Conservation (phyloP, 1,284 basidiomycete species). For the Athelia psychrophila region DNA sequence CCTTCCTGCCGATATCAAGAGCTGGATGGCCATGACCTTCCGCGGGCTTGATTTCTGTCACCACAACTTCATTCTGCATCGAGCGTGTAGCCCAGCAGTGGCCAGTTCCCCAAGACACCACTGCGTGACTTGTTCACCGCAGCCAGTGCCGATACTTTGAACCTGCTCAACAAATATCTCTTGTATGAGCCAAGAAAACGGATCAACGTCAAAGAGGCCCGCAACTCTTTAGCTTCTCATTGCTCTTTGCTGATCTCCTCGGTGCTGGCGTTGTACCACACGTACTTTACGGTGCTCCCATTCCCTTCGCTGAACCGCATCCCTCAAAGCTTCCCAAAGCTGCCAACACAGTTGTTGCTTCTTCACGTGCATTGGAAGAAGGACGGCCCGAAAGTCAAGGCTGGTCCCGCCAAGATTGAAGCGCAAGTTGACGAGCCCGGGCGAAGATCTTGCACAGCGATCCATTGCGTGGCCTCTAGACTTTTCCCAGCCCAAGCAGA, state of each 20-base stretch:
- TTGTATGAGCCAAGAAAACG: slow-evolving; percentile 86
- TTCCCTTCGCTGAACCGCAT: slow-evolving; percentile 79
- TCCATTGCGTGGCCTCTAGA: slow-evolving; percentile 47
- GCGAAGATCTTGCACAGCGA: slow-evolving; percentile 36
- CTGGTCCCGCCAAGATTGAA: slow-evolving; percentile 35
- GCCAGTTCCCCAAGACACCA: slow-evolving; percentile 80
- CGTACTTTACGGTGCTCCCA: slow-evolving; percentile 78
- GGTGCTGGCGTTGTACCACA: slow-evolving; percentile 66
- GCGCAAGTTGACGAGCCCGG: slow-evolving; percentile 44
- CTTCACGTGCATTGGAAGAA: slow-evolving; percentile 62
- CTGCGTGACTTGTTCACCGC: slow-evolving; percentile 89
- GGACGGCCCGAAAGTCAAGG: slow-evolving; percentile 38
- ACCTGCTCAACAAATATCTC: slow-evolving; percentile 60
- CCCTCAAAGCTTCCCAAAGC: slow-evolving; percentile 84
- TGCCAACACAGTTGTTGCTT: slow-evolving; percentile 34
- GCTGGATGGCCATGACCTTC: slow-evolving; percentile 91
- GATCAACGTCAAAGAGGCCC: slow-evolving; percentile 76
- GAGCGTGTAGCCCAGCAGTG: slow-evolving; percentile 54
- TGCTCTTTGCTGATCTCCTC: slow-evolving; percentile 4
- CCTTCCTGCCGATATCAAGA: slow-evolving; percentile 94
- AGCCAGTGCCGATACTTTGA: slow-evolving; percentile 21
- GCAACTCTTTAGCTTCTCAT: not conserved
- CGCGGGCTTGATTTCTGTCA: slow-evolving; percentile 38
- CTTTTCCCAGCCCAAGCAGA: slow-evolving; percentile 37
- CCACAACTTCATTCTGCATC: slow-evolving; percentile 89